These are phyloP conservation scores for Linnemannia elongata DNA, from an alignment of 192 early-diverging fungal genomes.

Conservation along the genomic window DNA sequence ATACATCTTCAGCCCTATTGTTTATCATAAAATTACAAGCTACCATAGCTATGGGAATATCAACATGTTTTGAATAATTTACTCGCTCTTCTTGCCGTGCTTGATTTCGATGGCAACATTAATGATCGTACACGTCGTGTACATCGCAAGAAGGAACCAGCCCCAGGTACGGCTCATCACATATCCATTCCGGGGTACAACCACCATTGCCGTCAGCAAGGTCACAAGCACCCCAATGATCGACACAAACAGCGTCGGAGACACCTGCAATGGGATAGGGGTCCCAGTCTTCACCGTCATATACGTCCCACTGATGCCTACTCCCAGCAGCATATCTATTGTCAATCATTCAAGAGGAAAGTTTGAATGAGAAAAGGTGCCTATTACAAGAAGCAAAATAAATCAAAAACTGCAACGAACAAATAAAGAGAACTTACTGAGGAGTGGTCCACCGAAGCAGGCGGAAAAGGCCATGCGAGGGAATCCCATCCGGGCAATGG, in stretches of 20 bases:
- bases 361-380: not conserved
- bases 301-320: conserved; percentile 82
- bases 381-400: not conserved
- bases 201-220: conserved; percentile 68
- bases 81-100: conserved; percentile 2
- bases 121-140: conserved; percentile 69
- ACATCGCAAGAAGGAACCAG: conserved; percentile 67
- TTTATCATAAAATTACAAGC: not conserved
- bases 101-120: conserved; percentile 72
- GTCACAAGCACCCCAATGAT: conserved; percentile 75
- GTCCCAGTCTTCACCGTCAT: conserved; percentile 63
- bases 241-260: conserved; percentile 78
- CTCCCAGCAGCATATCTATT: conserved; percentile 83
- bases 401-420: not conserved
- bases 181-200: conserved; percentile 74
- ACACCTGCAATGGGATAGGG: conserved; percentile 70
- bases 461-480: conserved; percentile 96
- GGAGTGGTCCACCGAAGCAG: conserved; percentile 93
- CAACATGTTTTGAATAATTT: not conserved
- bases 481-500: conserved; percentile 91
- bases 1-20: not conserved
- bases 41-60: not conserved
- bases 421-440: conserved; percentile 80
- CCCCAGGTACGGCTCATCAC: conserved; percentile 74
- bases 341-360: not conserved